Evolutionary conservation across 1,284 basidiomycete species (phyloP).

Genomic region (Inonotus obliquus): DNA sequence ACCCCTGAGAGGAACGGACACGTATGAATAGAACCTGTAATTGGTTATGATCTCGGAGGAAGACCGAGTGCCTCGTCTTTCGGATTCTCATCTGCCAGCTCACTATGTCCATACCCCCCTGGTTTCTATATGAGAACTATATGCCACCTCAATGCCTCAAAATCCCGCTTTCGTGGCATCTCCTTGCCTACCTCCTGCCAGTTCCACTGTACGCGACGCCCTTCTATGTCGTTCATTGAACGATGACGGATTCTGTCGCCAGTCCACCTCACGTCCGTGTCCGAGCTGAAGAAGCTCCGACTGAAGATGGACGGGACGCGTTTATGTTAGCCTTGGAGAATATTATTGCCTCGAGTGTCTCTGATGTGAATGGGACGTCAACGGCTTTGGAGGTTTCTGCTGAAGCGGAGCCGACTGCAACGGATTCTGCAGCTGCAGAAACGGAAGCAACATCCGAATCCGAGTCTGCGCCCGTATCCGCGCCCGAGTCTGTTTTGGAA

Average conservation of each 20-base stretch:
- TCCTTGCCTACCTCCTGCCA: conserved; percentile 33
- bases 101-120: conserved; percentile 10
- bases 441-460: background rate
- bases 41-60: background rate
- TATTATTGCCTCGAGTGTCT: background rate
- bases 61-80: background rate
- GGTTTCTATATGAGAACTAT: background rate
- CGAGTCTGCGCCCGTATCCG: background rate
- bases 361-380: background rate
- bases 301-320: background rate
- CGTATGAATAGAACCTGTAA: background rate
- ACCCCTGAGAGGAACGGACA: conserved; percentile 13
- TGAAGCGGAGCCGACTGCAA: background rate
- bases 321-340: background rate
- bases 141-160: background rate
- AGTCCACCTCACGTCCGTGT: background rate
- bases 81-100: conserved; percentile 13
- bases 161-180: conserved; percentile 11
- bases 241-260: background rate
- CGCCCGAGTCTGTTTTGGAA: background rate
- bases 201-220: conserved; percentile 21
- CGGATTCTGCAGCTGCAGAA: background rate
- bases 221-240: background rate
- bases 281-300: background rate
- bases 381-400: background rate